phyloP scores from a whole-genome alignment of 768 basidiomycete genomes.

The Podaxis pistillaris region DNA sequence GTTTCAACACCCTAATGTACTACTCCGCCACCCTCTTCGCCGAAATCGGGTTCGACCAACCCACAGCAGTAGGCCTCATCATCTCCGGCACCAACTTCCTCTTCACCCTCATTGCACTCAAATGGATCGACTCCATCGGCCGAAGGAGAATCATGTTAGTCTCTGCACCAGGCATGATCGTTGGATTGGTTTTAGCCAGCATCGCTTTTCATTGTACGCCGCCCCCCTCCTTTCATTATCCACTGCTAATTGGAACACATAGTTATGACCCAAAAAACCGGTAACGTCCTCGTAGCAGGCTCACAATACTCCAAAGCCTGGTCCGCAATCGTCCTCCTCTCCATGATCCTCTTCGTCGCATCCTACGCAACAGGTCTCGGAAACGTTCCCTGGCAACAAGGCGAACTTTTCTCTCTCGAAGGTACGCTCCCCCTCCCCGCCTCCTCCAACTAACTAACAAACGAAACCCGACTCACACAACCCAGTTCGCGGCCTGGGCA shows the following conservation, averaged over 20 bases:
- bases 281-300: slow-evolving; percentile 57
- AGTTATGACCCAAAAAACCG: slow-evolving; percentile 64
- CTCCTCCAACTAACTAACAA: background rate
- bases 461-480: no score
- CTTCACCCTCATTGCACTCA: slow-evolving; percentile 74
- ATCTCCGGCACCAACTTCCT: slow-evolving; percentile 78
- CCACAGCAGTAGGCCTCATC: slow-evolving; percentile 78
- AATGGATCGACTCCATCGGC: slow-evolving; percentile 71
- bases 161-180: slow-evolving; percentile 72
- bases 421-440: slow-evolving; percentile 10
- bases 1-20: slow-evolving; percentile 80
- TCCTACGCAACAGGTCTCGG: slow-evolving; percentile 80
- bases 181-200: slow-evolving; percentile 61
- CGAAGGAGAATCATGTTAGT: slow-evolving; percentile 67
- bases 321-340: slow-evolving; percentile 67
- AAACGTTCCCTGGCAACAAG: slow-evolving; percentile 86
- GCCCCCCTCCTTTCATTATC: background rate
- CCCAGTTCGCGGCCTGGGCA: slow-evolving; percentile 69
- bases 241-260: background rate
- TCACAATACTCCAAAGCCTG: slow-evolving; percentile 56
- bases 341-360: slow-evolving; percentile 84
- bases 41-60: slow-evolving; percentile 78
- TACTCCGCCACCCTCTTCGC: slow-evolving; percentile 79
- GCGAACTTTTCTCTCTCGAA: slow-evolving; percentile 79
- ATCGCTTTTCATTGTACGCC: slow-evolving; percentile 65